Evolutionary conservation across 2,329 filamentous ascomycete species (phyloP).

Genomic region (Diaporthe sp.): DNA sequence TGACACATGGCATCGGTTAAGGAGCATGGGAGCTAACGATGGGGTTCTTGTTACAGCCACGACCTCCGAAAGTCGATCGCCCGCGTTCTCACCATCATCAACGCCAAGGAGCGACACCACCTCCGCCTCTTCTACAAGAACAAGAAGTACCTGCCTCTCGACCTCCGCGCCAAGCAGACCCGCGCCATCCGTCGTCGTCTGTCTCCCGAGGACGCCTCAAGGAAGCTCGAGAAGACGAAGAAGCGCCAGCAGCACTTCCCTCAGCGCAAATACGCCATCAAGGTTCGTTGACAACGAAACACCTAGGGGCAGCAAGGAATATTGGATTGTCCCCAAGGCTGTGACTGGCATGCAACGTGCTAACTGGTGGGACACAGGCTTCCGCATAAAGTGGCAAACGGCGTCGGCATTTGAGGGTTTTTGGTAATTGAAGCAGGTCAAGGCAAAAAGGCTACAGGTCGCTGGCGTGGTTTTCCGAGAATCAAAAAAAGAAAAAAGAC

Average conservation of each 20-base stretch:
- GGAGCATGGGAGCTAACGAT: constrained; percentile 37
- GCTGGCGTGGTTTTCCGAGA: constrained; percentile 36
- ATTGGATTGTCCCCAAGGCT: too few species aligned
- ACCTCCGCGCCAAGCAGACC: constrained; percentile 98
- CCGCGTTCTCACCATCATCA: constrained; percentile 98
- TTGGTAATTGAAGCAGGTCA: constrained; percentile 36
- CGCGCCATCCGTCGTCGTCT: constrained; percentile 96
- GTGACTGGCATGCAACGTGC: neutral
- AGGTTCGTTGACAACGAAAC: constrained; percentile 69
- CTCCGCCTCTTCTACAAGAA: constrained; percentile 99
- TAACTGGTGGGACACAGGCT: constrained; percentile 28
- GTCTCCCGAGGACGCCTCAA: constrained; percentile 88
- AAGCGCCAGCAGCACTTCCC: constrained; percentile 98
- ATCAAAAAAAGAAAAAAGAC: constrained; percentile 29
- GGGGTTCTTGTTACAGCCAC: constrained; percentile 70
- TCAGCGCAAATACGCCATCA: constrained; percentile 98
- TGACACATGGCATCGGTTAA: constrained; percentile 16
- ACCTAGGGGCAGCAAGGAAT: neutral
- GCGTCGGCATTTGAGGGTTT: constrained; percentile 33
- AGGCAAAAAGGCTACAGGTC: constrained; percentile 35
- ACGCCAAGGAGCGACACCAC: constrained; percentile 98
- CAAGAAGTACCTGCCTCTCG: constrained; percentile 99
- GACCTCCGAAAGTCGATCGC: constrained; percentile 99
- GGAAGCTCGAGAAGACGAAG: constrained; percentile 92
- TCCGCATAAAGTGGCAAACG: constrained; percentile 35